Conservation (phyloP, 371 early-diverging fungal genomes). For the Conidiobolus incongruus region DNA sequence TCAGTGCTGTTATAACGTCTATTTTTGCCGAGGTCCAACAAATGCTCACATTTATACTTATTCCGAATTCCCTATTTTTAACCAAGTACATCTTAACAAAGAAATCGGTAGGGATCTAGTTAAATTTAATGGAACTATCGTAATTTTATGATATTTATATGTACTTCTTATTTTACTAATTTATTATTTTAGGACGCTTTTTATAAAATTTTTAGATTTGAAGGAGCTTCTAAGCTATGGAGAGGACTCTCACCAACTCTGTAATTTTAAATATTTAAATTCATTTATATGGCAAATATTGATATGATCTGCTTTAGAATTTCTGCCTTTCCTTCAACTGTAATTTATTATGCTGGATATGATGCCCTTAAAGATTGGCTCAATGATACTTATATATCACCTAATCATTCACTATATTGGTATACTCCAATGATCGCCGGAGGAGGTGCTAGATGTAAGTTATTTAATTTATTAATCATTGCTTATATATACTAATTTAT, state of each 20-base stretch:
- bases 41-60: conserved; percentile 10
- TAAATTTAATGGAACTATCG: conserved; percentile 3
- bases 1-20: too few species aligned
- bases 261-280: conserved; percentile 4
- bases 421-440: conserved; percentile 66
- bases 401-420: too few species aligned
- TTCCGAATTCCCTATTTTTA: not conserved
- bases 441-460: conserved; percentile 52
- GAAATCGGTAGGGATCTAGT: too few species aligned
- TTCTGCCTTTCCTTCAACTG: conserved; percentile 78
- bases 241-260: conserved; percentile 71
- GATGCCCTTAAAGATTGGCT: conserved; percentile 50
- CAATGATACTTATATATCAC: too few species aligned
- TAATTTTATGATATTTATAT: not conserved
- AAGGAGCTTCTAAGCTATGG: conserved; percentile 63
- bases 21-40: conserved; percentile 7
- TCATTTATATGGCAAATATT: not conserved
- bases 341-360: conserved; percentile 86
- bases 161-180: not conserved
- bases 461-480: conserved; percentile 3
- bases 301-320: conserved; percentile 11
- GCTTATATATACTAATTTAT: not conserved
- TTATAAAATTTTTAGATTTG: conserved; percentile 46
- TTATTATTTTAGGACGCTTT: conserved; percentile 35
- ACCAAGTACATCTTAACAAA: not conserved